phyloP scores from a whole-genome alignment of 495 filamentous ascomycete species.

The Aspergillus nidulans region DNA sequence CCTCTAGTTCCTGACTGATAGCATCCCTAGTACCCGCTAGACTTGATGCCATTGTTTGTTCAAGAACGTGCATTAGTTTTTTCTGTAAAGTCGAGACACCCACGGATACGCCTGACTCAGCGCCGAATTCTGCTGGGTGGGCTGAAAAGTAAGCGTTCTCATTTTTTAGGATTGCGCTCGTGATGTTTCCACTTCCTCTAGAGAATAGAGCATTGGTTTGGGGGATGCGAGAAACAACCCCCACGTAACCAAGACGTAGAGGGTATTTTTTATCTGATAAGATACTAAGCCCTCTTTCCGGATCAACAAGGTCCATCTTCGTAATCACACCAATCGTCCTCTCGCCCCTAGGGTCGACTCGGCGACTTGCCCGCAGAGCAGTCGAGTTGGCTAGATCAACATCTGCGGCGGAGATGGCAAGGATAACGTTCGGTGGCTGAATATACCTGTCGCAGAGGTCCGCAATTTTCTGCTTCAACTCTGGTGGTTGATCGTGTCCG shows the following conservation, averaged over 20 bases:
- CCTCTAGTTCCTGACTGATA: constrained; percentile 91
- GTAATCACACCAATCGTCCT: constrained; percentile 97
- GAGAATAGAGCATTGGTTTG: constrained; percentile 78
- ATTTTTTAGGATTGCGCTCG: constrained; percentile 76
- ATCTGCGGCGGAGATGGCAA: constrained; percentile 96
- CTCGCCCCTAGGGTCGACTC: constrained; percentile 92
- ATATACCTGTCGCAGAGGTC: constrained; percentile 99
- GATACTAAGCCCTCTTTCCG: constrained; percentile 69
- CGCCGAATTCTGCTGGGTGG: constrained; percentile 75
- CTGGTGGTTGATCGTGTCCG: constrained; percentile 80
- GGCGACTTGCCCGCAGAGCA: constrained; percentile 80
- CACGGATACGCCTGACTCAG: constrained; percentile 63
- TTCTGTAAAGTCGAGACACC: constrained; percentile 84
- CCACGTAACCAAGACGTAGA: constrained; percentile 92
- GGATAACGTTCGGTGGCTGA: constrained; percentile 88
- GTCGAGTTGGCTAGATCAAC: constrained; percentile 97
- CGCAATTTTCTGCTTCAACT: constrained; percentile 92
- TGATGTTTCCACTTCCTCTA: constrained; percentile 76
- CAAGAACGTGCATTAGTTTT: constrained; percentile 94
- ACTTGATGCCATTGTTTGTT: constrained; percentile 93
- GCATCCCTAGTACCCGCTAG: constrained; percentile 83
- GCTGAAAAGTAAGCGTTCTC: constrained; percentile 84
- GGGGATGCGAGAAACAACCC: constrained; percentile 80
- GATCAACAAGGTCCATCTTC: constrained; percentile 97
- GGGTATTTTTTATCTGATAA: constrained; percentile 89